Conservation (phyloP, 2,329 filamentous ascomycete species). For the Ceratocystis cubensis region DNA sequence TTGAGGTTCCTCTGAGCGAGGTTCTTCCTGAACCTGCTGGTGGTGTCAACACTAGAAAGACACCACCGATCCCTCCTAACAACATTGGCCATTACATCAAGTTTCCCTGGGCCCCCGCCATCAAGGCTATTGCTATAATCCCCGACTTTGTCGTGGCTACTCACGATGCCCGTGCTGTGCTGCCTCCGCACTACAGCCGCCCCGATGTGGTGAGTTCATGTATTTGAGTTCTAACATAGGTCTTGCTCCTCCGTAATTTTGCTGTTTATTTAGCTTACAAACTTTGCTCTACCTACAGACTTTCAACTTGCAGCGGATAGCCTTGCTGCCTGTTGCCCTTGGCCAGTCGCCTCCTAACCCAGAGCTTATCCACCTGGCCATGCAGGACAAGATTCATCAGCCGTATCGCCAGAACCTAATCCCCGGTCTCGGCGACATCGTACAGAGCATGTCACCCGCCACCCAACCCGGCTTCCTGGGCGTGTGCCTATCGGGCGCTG, state of each 20-base stretch:
- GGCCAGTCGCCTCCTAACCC: slow-evolving; percentile 83
- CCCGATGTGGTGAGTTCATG: slow-evolving; percentile 61
- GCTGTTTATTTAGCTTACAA: background rate
- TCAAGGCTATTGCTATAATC: slow-evolving; percentile 94
- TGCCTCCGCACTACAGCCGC: slow-evolving; percentile 67
- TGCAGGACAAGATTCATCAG: slow-evolving; percentile 98
- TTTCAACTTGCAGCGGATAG: slow-evolving; percentile 91
- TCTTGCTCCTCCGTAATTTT: too few relatives aligned
- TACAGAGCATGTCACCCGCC: slow-evolving; percentile 78
- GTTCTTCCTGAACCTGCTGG: slow-evolving; percentile 83
- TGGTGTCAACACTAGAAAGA: slow-evolving; percentile 76
- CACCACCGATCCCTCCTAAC: slow-evolving; percentile 74
- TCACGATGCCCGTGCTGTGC: slow-evolving; percentile 72
- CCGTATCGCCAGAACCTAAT: slow-evolving; percentile 87
- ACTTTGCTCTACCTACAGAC: slow-evolving; percentile 34
- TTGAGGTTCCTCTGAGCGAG: slow-evolving; percentile 88
- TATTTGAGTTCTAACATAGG: background rate
- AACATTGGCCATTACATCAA: slow-evolving; percentile 95
- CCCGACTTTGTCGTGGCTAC: slow-evolving; percentile 95
- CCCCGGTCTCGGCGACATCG: slow-evolving; percentile 79
- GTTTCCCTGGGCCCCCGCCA: slow-evolving; percentile 84
- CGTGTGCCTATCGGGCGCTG: slow-evolving; percentile 88
- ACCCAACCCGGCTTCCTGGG: slow-evolving; percentile 80
- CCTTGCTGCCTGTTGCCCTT: slow-evolving; percentile 76
- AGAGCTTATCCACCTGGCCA: slow-evolving; percentile 88